Evolutionary conservation across 352 stramenopile genomes (phyloP).

Genomic region (Ochromonadaceae sp.): DNA sequence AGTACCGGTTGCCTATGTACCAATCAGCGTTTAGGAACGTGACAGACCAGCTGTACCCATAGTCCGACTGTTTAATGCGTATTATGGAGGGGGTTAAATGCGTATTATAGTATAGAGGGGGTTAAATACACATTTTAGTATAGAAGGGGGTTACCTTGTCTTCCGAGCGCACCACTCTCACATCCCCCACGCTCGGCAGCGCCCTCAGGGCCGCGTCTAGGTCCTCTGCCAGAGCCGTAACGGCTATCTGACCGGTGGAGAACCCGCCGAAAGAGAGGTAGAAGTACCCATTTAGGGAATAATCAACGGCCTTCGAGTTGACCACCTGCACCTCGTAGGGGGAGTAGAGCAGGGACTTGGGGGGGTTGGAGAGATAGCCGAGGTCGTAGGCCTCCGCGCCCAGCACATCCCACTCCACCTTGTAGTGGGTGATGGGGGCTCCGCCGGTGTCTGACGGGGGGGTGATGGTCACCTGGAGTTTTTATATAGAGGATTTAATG

Average conservation of each 20-base stretch:
- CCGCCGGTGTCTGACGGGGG: conserved; percentile 60
- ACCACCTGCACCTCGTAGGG: conserved; percentile 66
- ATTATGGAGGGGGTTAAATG: too few species aligned
- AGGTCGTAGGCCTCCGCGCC: conserved; percentile 40
- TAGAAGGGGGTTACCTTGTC: too few species aligned
- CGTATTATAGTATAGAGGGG: too few species aligned
- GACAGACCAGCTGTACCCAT: conserved; percentile 59
- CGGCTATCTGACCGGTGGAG: conserved; percentile 47
- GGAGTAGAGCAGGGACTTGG: conserved; percentile 51
- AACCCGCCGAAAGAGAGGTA: conserved; percentile 40
- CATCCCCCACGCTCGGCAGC: conserved; percentile 48
- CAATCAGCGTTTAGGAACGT: conserved; percentile 30
- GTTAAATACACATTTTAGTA: too few species aligned
- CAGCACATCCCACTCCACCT: conserved; percentile 77
- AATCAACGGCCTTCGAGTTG: conserved; percentile 48
- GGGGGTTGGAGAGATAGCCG: conserved; percentile 30
- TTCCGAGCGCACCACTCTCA: conserved; percentile 39
- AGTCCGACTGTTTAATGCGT: too few species aligned
- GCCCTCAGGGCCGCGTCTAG: conserved; percentile 54
- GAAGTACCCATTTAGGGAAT: conserved; percentile 52
- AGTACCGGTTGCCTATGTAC: conserved; percentile 20
- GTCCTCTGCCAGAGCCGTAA: conserved; percentile 52
- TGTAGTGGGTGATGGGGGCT: conserved; percentile 65
- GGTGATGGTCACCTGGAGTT: conserved; percentile 23
- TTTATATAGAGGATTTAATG: too few species aligned